Base-by-base conservation (phyloP, 805 yeast genomes). In the Candida wancherniae region DNA sequence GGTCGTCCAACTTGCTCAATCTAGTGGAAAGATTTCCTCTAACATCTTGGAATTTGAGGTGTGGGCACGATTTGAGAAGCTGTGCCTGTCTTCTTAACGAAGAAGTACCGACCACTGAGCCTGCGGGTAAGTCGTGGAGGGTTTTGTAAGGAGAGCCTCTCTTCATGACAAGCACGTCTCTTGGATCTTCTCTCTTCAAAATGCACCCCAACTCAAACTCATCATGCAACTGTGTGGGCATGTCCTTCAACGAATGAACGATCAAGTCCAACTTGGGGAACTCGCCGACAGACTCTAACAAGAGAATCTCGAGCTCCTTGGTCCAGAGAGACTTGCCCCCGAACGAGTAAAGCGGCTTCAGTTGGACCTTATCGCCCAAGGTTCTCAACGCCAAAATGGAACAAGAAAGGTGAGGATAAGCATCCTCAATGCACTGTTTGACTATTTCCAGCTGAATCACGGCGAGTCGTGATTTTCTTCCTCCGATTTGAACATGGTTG, bases 261-360 rank as follows among this genome's bases (percentile, higher is more conserved):
- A 92, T 81, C 59, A 90, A 63, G 55, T 92, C 97, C 28, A 90
- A 67, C 58, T 77, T 69, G 31, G 82, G 79, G 45, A 67, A 77
- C 28, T 60, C 64, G 17, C 81, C 88, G 15, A 77, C 69, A 26
- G 71, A 66, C 40, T 72, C 72, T 42, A 82, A 69, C 22, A 90
- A 63, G 28, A 87, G 62, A 15, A 78, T 79, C 59, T 92, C 98
- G 35, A 92, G 68, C 58, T 92, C 98, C 52, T 84, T 84, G 3
- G 98, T 92, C 98, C 98, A 92, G 15, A 92, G 58, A 0, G 96
- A 77, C 56, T 92, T 92, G 15, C 98, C 98, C 24, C 97, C 97
- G 60, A 92, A 92, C 4, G 95, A 75, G 57, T 90, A 92, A 29
- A 92, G 67, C 6, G 98, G 96, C 53, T 77, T 80, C 51, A 71